Percentiles rank a stretch among this genome's conserved stretches.
phyloP scores from a whole-genome alignment of 495 filamentous ascomycete genomes.

The Podospora pseudocomata region DNA sequence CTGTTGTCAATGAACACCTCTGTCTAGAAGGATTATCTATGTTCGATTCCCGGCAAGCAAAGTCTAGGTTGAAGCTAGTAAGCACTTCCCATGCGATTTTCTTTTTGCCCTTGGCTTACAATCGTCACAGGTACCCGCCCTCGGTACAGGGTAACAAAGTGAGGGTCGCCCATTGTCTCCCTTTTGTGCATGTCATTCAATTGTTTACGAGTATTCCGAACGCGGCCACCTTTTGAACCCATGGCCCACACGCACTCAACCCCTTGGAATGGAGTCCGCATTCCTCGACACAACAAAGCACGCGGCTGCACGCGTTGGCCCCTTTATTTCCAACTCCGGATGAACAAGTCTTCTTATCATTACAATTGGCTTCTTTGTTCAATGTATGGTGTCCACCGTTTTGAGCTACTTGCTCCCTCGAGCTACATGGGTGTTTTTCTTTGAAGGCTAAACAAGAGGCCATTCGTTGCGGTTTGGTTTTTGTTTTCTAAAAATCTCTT shows the following conservation, averaged over 20 bases:
- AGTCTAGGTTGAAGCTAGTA: neutral
- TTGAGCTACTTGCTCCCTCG: neutral
- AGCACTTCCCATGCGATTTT: neutral
- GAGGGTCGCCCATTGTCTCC: neutral
- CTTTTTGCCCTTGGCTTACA: neutral
- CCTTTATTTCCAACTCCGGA: neutral
- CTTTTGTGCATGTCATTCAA: neutral
- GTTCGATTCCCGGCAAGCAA: no score
- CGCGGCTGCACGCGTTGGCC: neutral
- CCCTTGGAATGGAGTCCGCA: neutral
- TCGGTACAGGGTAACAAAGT: neutral
- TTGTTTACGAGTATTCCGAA: neutral
- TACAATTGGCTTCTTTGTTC: neutral
- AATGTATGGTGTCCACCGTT: neutral
- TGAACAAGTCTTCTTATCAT: neutral
- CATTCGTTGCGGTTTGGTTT: neutral
- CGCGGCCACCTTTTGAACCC: neutral
- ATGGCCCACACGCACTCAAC: neutral
- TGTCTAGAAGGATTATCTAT: no score
- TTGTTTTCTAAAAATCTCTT: neutral
- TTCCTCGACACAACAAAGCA: neutral
- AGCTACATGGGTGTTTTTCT: neutral
- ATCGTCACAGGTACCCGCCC: neutral
- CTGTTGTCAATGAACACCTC: no score
- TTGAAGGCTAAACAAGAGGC: neutral